phyloP scores from a whole-genome alignment of 176 grass and related monocot genomes.

The Paspalum notatum region DNA sequence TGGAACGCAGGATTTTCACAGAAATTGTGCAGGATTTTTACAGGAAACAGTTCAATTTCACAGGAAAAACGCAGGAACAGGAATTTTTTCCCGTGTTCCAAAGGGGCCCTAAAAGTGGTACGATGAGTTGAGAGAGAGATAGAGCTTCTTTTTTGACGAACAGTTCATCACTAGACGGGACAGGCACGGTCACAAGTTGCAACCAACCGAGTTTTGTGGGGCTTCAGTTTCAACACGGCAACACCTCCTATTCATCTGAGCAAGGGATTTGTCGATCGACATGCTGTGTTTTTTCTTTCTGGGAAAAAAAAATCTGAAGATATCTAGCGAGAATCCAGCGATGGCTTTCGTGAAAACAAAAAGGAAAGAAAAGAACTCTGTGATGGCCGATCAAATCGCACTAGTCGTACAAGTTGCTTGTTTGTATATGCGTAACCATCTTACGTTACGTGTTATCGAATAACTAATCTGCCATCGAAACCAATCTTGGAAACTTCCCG shows the following conservation, averaged over 20 bases:
- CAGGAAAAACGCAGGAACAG: too few relatives aligned
- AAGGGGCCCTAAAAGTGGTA: background rate
- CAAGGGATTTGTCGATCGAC: background rate
- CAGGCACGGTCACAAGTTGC: constrained; percentile 7
- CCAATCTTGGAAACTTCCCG: background rate
- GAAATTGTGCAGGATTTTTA: too few relatives aligned
- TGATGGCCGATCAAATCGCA: background rate
- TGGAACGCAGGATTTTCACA: too few relatives aligned
- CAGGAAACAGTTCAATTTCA: too few relatives aligned
- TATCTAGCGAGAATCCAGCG: background rate
- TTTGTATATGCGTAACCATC: too few relatives aligned
- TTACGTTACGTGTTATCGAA: too few relatives aligned
- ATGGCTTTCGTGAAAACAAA: background rate
- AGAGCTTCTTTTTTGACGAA: too few relatives aligned
- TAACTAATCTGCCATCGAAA: background rate
- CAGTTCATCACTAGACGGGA: background rate
- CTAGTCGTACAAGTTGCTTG: too few relatives aligned
- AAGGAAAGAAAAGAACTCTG: background rate
- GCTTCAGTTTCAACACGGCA: background rate
- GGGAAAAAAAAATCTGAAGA: too few relatives aligned
- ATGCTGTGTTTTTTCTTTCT: too few relatives aligned
- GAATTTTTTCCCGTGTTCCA: too few relatives aligned
- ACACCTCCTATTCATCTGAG: background rate
- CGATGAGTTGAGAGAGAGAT: background rate
- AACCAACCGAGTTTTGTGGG: background rate